A percentile compares a stretch with the other conserved stretches of the same genome.
Evolutionary conservation across 768 basidiomycete species (phyloP).

Genomic region (Pleurotus tuoliensis): DNA sequence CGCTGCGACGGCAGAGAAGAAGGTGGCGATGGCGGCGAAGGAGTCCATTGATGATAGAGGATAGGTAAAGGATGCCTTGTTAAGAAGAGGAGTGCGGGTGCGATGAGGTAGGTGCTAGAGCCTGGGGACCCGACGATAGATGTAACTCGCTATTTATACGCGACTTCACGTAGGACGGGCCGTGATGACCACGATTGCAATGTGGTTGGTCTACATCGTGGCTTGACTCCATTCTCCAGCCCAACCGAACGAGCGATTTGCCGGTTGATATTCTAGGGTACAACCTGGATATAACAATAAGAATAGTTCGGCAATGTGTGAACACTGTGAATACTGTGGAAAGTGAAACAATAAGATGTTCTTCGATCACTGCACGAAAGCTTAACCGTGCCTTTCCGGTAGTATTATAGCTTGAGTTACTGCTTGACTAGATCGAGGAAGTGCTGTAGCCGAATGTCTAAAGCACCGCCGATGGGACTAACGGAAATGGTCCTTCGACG

Average conservation of each 20-base stretch:
- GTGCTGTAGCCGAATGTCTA: no score
- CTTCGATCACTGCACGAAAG: not conserved
- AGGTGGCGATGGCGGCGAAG: slow-evolving; percentile 1
- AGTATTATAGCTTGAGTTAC: no score
- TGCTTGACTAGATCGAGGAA: no score
- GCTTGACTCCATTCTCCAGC: not conserved
- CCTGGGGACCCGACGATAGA: not conserved
- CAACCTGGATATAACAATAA: not conserved
- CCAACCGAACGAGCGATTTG: not conserved
- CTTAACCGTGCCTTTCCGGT: not conserved
- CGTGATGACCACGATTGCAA: not conserved
- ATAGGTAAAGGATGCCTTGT: not conserved
- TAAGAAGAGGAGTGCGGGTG: not conserved
- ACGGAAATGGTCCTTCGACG: no score
- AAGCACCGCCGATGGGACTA: no score
- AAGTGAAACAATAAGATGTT: not conserved
- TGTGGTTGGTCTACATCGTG: not conserved
- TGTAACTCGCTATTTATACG: not conserved
- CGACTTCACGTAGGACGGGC: not conserved
- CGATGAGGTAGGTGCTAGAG: not conserved
- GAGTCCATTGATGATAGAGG: slow-evolving; percentile 4
- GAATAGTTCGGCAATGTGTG: not conserved
- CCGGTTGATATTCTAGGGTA: not conserved
- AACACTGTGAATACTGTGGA: not conserved
- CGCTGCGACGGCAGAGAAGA: not conserved